Percentiles rank a stretch among this genome's conserved stretches.
Conservation (phyloP, 768 basidiomycete genomes). For the Tulasnella calospora region DNA sequence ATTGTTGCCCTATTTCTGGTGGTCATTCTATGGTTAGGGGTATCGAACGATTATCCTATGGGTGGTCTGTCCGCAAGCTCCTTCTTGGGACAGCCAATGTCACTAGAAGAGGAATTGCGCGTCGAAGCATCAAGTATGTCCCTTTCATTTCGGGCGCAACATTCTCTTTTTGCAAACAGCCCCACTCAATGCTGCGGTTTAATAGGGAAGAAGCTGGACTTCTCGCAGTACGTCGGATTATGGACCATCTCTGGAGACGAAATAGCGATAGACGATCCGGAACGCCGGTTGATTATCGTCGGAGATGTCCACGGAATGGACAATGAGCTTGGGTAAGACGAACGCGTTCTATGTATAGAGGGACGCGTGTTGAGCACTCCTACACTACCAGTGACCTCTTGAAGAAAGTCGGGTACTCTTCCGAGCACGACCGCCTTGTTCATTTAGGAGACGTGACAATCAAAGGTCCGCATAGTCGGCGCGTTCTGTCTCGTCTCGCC, state of each 20-base stretch:
- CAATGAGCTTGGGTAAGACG: constrained; percentile 56
- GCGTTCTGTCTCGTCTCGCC: constrained; percentile 61
- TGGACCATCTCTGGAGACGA: constrained; percentile 32
- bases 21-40: constrained; percentile 13
- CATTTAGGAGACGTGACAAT: constrained; percentile 80
- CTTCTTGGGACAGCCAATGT: not conserved
- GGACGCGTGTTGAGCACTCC: constrained; percentile 23
- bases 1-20: constrained; percentile 20
- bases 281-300: constrained; percentile 60
- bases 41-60: constrained; percentile 10
- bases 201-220: constrained; percentile 30
- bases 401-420: constrained; percentile 53
- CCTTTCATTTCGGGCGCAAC: not conserved
- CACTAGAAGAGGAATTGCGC: not conserved
- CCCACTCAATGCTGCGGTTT: not conserved
- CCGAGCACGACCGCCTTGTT: constrained; percentile 60
- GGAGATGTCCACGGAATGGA: constrained; percentile 89
- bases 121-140: not conserved
- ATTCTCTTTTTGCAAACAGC: not conserved
- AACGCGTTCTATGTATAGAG: not conserved
- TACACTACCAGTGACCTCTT: constrained; percentile 54
- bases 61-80: not conserved
- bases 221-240: constrained; percentile 35
- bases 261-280: constrained; percentile 29
- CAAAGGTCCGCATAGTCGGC: constrained; percentile 63